Evolutionary conservation across 495 filamentous ascomycete species (phyloP).

Genomic region (Lasiosphaeris hirsuta): DNA sequence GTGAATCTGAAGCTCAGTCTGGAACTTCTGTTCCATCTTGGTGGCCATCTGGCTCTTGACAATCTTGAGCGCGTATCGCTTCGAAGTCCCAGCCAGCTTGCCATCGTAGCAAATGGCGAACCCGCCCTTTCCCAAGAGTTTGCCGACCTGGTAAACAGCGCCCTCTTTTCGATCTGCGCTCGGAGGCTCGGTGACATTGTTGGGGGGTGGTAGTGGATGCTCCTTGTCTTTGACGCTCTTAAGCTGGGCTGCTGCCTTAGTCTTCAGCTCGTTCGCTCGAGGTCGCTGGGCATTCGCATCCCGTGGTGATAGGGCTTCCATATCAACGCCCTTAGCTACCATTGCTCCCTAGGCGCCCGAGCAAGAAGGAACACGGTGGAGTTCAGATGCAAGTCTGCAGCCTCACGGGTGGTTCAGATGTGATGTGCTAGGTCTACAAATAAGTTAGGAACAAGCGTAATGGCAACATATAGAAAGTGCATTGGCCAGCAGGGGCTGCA

Average conservation of each 20-base stretch:
- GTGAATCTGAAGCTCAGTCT: constrained; percentile 95
- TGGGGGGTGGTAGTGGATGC: constrained; percentile 73
- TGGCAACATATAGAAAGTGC: no score
- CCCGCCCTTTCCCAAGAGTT: constrained; percentile 83
- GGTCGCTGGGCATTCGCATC: constrained; percentile 61
- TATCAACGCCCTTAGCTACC: constrained; percentile 43
- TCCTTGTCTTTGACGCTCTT: constrained; percentile 61
- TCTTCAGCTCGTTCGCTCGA: constrained; percentile 50
- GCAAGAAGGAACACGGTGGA: background rate
- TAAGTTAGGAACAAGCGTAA: background rate
- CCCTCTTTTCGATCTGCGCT: constrained; percentile 59
- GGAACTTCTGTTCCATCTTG: constrained; percentile 91
- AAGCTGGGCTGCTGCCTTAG: constrained; percentile 51
- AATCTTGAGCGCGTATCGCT: constrained; percentile 81
- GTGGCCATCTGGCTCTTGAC: constrained; percentile 83
- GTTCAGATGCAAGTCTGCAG: background rate
- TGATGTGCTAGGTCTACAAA: background rate
- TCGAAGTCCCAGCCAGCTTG: constrained; percentile 58
- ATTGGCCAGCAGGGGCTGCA: no score
- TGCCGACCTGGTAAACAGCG: constrained; percentile 78
- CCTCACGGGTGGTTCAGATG: background rate
- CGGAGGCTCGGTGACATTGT: constrained; percentile 69
- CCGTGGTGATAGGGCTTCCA: constrained; percentile 71
- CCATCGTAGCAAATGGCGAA: constrained; percentile 91
- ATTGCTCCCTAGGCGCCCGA: constrained; percentile 16